Evolutionary conservation across 352 stramenopile genomes (phyloP).

Genomic region (Phytophthora sp.): DNA sequence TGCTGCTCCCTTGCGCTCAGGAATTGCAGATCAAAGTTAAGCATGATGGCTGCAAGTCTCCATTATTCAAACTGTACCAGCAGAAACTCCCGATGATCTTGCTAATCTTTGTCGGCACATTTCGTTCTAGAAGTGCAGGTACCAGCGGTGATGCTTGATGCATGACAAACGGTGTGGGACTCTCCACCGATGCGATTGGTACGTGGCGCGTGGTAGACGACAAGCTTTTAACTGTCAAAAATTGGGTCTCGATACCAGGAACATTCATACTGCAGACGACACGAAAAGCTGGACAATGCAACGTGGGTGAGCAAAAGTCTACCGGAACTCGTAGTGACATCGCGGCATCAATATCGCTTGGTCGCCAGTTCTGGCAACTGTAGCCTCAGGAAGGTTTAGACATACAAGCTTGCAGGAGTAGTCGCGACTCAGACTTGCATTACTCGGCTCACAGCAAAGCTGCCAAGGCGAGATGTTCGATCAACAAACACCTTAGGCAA

Average conservation of each 20-base stretch:
- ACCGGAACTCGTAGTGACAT: not conserved
- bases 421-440: slow-evolving; percentile 5
- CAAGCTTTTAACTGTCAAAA: slow-evolving; percentile 10
- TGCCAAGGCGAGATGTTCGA: too few relatives aligned
- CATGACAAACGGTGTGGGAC: slow-evolving; percentile 7
- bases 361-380: not conserved
- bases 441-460: slow-evolving; percentile 5
- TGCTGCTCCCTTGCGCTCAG: not conserved
- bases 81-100: not conserved
- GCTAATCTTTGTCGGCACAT: not conserved
- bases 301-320: not conserved
- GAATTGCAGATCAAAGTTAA: slow-evolving; percentile 1
- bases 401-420: not conserved
- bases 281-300: not conserved
- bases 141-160: slow-evolving; percentile 1
- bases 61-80: slow-evolving; percentile 5
- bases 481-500: too few relatives aligned
- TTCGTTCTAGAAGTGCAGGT: slow-evolving; percentile 7
- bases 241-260: slow-evolving; percentile 23
- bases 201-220: slow-evolving; percentile 12
- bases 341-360: slow-evolving; percentile 18
- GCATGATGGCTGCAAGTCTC: slow-evolving; percentile 1
- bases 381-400: not conserved
- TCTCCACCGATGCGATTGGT: slow-evolving; percentile 18
- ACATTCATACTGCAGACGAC: slow-evolving; percentile 3